A percentile compares a stretch with the other conserved stretches of the same genome.
phyloP scores from a whole-genome alignment of 495 filamentous ascomycete genomes.

The Amorphotheca resinae region DNA sequence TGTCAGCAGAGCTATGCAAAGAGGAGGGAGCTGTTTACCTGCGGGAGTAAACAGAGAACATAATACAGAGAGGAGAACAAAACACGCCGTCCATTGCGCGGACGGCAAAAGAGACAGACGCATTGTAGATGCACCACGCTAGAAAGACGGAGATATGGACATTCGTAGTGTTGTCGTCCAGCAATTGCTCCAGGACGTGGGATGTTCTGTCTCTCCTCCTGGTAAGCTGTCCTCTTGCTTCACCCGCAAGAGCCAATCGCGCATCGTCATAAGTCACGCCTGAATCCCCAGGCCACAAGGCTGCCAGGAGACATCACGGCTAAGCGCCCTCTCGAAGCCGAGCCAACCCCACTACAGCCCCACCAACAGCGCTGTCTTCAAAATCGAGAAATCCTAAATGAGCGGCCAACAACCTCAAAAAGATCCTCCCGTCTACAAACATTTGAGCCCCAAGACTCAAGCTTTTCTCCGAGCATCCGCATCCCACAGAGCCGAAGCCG shows the following conservation, averaged over 20 bases:
- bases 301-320: too few relatives aligned
- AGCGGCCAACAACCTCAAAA: conserved; percentile 20
- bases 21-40: conserved; percentile 28
- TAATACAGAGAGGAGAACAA: conserved; percentile 33
- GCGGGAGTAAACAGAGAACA: conserved; percentile 34
- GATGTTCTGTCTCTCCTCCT: too few relatives aligned
- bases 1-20: not conserved
- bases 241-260: too few relatives aligned
- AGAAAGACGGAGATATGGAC: not conserved
- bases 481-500: conserved; percentile 23
- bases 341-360: conserved; percentile 21
- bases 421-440: conserved; percentile 32
- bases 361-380: conserved; percentile 15
- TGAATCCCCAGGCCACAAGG: too few relatives aligned
- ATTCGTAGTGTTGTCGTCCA: not conserved
- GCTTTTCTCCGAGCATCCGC: conserved; percentile 27
- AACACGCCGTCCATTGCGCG: conserved; percentile 42
- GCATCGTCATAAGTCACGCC: too few relatives aligned
- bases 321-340: too few relatives aligned
- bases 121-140: conserved; percentile 8
- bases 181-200: conserved; percentile 11
- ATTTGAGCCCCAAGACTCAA: conserved; percentile 36
- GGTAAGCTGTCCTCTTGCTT: too few relatives aligned
- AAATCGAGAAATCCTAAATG: conserved; percentile 12
- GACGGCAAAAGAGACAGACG: conserved; percentile 26